Evolutionary conservation across 371 early-diverging fungal species (phyloP), one percentile per base, ranked within the genome.

Genomic region (Mortierella sp.): DNA sequence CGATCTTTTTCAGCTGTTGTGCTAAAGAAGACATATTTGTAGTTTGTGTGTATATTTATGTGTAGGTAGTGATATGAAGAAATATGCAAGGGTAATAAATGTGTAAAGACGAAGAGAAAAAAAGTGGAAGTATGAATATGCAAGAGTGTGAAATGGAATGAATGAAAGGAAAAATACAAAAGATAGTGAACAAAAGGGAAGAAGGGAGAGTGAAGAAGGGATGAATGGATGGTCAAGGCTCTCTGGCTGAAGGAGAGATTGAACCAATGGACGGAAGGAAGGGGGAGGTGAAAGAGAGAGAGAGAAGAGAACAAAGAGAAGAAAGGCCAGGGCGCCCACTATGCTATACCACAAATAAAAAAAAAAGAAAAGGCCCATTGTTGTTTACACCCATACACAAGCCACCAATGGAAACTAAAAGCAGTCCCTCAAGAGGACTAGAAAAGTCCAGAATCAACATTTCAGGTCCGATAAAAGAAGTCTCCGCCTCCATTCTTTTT

Each of bases 1-100:
- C 92, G 81, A 95, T 90, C 80, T 88, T 89, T 83, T 91, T 91
- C 81, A 96, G 90, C 88, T 96, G 96, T 65, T 93, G 88, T 34
- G 95, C 92, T 83, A 96, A 90, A 48, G 94, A 92, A 42, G 93
- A 87, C 84, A 83, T 83, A 31, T 84, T 31, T 63, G 57, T 19
- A 14, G 8, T 28, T 3, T 58, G 19, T 63, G 63, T 63, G 26
- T 55, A 48, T 70, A 44, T 79, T 26, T 74, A 28, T 54, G 58
- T 55, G 50, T 38, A 38, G 16, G 24, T 19, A n/a, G 16, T 71
- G 26, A 58, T 57, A 45, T 42, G 44, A 38, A 38, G 42, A 26
- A 72, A 77, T 11, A 75, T 71, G 72, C 72, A 58, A 71, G 31
- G 24, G 2, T 31, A 19, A 50, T 54, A n/a, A 65, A 65, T 34